Base-by-base conservation (phyloP, 257 asterid genomes). In the Eustoma russellianum region DNA sequence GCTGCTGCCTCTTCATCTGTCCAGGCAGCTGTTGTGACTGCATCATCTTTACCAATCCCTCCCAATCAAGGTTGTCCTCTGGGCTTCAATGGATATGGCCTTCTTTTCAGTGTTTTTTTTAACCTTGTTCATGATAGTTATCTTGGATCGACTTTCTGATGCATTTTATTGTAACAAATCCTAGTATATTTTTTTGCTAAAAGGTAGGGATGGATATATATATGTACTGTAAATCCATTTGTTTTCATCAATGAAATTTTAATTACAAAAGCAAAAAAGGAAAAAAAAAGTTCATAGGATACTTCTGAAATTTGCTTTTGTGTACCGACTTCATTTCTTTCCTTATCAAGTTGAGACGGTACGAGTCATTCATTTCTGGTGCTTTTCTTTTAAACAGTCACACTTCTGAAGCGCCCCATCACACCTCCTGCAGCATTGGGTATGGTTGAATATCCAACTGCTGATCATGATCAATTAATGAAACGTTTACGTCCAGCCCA, bases 1-100 rank as follows among this genome's bases (percentile, higher is more conserved):
- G 97, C 97, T 50, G 79, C 94, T 77, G 98, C 89, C 57, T 77
- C 98, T 63, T 79, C 96, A 52, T 91, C 98, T 60, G 95, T 85
- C 65, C 98, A 91, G 74, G 95, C 98, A 57, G 95, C 93, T 41
- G 89, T 84, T 66, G 98, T 84, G 69, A 78, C 96, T 53, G 81
- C 97, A 56, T 77, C 97, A 5, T 84, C 98, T 51, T 67, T 91
- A 54, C 95, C 98, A 57, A 87, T 79, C 57, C 93, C 83, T 41
- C 83, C 86, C 49, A 91, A 79, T 76, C 98, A 87, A 84, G 97
- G 98, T 79, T 19, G 30, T 24, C 30, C 30, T 24, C 30, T 24
- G 30, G 30, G 30, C 30, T 24, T 24, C 30, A 24, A 59, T 55
- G 14, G 40, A 34, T 19, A 40, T 17, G 13, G 5, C 9, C 12